These are phyloP conservation scores for Hymenoscyphus fructigenus DNA, from an alignment of 2,329 filamentous ascomycete species.

Conservation along the genomic window DNA sequence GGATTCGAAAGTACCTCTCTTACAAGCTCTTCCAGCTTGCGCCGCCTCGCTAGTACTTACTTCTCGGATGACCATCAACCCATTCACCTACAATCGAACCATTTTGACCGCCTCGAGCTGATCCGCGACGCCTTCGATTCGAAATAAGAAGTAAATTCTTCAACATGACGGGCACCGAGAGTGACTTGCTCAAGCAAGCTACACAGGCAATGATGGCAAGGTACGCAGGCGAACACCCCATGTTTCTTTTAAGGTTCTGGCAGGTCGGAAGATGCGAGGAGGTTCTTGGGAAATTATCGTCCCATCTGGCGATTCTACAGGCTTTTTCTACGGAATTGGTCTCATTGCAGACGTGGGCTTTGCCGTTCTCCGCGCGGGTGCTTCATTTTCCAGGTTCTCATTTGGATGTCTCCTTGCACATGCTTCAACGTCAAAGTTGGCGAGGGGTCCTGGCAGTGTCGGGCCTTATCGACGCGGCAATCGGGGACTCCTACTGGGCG, in stretches of 20 bases:
- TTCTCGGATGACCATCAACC: conserved; percentile 1
- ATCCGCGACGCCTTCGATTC: not conserved
- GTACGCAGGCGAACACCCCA: conserved; percentile 32
- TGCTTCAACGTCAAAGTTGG: conserved; percentile 29
- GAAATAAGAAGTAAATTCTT: not conserved
- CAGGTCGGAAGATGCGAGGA: conserved; percentile 5
- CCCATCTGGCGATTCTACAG: conserved; percentile 2
- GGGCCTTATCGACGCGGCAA: conserved; percentile 33
- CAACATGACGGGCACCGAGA: conserved; percentile 34
- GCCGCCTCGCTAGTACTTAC: conserved; percentile 2
- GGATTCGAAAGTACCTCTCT: conserved; percentile 8
- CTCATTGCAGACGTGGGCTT: not conserved
- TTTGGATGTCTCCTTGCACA: conserved; percentile 15
- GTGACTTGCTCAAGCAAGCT: conserved; percentile 38
- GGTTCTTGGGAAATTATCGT: not conserved
- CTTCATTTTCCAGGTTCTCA: conserved; percentile 6
- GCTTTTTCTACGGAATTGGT: not conserved
- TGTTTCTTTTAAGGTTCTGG: conserved; percentile 11
- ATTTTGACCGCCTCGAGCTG: conserved; percentile 6
- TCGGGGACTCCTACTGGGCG: conserved; percentile 23
- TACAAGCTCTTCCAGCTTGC: not conserved
- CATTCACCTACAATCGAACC: not conserved
- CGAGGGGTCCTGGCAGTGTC: conserved; percentile 30
- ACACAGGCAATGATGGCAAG: conserved; percentile 39
- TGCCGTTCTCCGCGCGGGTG: not conserved